Percentiles rank a stretch among this genome's conserved stretches.
These are phyloP conservation scores for Pachysolen tannophilus DNA, from an alignment of 805 yeast species.

Conservation along the genomic window DNA sequence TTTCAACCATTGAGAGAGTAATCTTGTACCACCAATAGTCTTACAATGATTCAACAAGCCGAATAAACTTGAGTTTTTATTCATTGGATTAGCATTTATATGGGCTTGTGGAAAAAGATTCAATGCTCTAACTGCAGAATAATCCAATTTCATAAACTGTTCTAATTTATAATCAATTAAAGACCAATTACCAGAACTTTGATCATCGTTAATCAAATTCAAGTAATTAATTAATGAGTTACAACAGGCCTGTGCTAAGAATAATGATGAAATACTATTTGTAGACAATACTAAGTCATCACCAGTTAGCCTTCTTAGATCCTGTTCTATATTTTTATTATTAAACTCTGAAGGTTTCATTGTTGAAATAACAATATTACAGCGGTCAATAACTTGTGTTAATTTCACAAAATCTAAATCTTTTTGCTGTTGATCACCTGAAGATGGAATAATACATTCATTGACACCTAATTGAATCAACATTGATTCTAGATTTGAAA, in stretches of 20 bases:
- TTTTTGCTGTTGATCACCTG: slow-evolving; percentile 15
- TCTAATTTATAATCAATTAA: slow-evolving; percentile 62
- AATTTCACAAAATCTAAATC: slow-evolving; percentile 60
- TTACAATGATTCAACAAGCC: slow-evolving; percentile 86
- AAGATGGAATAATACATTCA: slow-evolving; percentile 62
- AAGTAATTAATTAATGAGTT: slow-evolving; percentile 67
- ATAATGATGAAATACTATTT: slow-evolving; percentile 41
- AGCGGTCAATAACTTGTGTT: slow-evolving; percentile 64
- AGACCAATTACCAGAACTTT: slow-evolving; percentile 44
- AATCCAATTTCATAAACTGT: slow-evolving; percentile 85
- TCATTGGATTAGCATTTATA: slow-evolving; percentile 36
- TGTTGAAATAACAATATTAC: slow-evolving; percentile 65
- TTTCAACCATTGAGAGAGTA: slow-evolving; percentile 89
- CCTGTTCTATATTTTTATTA: slow-evolving; percentile 67
- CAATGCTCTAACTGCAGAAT: slow-evolving; percentile 81
- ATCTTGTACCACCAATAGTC: slow-evolving; percentile 80
- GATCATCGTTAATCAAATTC: slow-evolving; percentile 49
- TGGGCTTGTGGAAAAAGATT: slow-evolving; percentile 66
- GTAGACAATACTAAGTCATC: slow-evolving; percentile 47
- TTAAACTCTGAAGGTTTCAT: slow-evolving; percentile 50
- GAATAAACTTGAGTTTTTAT: slow-evolving; percentile 46
- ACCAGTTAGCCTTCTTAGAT: slow-evolving; percentile 61
- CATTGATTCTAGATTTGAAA: slow-evolving; percentile 77
- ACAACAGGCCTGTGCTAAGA: slow-evolving; percentile 51
- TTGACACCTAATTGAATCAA: slow-evolving; percentile 84